phyloP scores from a whole-genome alignment of 108 stramenopile species.

The Aurantiochytrium sp. region DNA sequence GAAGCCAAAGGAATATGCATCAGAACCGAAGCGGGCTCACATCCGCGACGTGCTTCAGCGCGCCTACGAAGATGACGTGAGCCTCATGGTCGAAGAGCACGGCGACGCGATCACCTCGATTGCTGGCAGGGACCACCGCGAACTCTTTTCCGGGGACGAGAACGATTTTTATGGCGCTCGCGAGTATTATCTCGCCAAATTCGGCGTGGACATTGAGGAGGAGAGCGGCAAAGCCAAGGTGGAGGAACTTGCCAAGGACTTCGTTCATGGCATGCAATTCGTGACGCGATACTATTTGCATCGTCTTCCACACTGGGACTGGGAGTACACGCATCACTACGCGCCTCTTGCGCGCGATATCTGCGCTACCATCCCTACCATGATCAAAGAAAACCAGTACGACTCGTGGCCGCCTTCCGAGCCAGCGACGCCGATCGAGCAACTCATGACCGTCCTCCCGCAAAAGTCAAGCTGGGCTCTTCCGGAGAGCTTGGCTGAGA shows the following conservation, averaged over 20 bases:
- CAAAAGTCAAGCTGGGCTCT: conserved; percentile 78
- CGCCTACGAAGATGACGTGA: neutral
- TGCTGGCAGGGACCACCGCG: conserved; percentile 32
- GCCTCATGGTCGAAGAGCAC: neutral
- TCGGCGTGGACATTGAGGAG: conserved; percentile 87
- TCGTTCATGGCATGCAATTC: conserved; percentile 93
- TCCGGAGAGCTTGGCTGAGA: conserved; percentile 69
- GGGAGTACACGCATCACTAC: conserved; percentile 96
- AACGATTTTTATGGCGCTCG: conserved; percentile 54
- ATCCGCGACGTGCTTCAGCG: neutral
- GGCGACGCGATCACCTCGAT: conserved; percentile 44
- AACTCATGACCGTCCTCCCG: conserved; percentile 96
- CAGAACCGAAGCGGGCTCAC: too few species aligned
- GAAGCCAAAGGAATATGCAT: too few species aligned
- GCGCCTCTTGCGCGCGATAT: conserved; percentile 96
- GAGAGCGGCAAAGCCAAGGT: conserved; percentile 72
- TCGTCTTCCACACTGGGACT: conserved; percentile 86
- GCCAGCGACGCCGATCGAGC: conserved; percentile 90
- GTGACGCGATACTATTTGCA: conserved; percentile 94
- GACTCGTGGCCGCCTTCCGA: conserved; percentile 60
- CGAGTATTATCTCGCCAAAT: conserved; percentile 86
- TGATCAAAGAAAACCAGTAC: conserved; percentile 70
- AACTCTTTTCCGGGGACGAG: neutral
- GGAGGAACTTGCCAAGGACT: conserved; percentile 77
- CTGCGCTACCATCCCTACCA: conserved; percentile 63